Evolutionary conservation across 495 filamentous ascomycete species (phyloP), one percentile per base, ranked within the genome.

Genomic region (Penicillium maclennaniae): DNA sequence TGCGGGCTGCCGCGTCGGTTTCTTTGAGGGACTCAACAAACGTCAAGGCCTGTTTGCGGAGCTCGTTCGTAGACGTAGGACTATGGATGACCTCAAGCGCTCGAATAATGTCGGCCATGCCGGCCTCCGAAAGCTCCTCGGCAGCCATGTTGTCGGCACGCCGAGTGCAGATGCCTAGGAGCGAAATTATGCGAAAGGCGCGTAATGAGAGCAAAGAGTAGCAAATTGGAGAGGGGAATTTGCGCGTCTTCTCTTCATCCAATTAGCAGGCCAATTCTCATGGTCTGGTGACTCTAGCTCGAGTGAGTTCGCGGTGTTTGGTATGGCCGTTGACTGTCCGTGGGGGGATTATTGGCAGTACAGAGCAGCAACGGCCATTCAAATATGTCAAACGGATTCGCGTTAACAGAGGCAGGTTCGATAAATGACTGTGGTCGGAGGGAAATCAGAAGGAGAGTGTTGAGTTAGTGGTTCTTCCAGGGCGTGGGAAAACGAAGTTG

Each of bases 1-100:
- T 84, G 19, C 83, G 83, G 14, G 91, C 89, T 0, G 92, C 91
- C 47, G 89, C 81, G 43, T 82, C 76, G 60, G 86, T 80, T 26
- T 80, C 77, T 69, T 96, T 96, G 54, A 92, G 78, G 16, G 86
- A 69, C 63, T 97, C 92, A 51, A 99, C 84, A 66, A 88, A 95
- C 7, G 78, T 61, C 47, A 89, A 83, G 37, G 93, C 93, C 61
- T 95, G 79, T 65, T 87, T 81, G 43, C 93, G 91, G n/a, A 86
- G 74, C 45, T 87, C 83, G 71, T 96, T 96, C 45, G 85, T 76
- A 21, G 90, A 92, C 47, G 85, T 78, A 19, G 92, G 84, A 58
- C 82, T 86, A 74, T 97, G 91, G 47, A 95, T 85, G 53, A 92
- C 82, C 43, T 92, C 79, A 49, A 99, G 79, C 23, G 95, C 93